Evolutionary conservation across 352 stramenopile genomes (phyloP).

Genomic region (Globisporangium carolinianum): DNA sequence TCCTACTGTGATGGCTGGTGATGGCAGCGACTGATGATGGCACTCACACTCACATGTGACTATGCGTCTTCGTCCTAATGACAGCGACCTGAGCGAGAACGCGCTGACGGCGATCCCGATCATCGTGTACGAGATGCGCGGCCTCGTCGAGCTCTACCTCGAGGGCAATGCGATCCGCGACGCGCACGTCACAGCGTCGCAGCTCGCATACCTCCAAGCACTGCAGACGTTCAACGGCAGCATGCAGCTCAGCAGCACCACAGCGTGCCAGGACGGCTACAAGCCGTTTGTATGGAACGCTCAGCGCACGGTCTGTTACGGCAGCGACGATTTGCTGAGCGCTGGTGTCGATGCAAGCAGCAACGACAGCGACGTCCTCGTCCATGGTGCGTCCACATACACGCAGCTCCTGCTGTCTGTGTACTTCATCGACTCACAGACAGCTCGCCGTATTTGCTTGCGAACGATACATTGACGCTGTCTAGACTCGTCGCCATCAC

Average conservation of each 20-base stretch:
- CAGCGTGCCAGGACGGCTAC: conserved; percentile 35
- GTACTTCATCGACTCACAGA: background rate
- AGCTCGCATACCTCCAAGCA: conserved; percentile 50
- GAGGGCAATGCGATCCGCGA: conserved; percentile 45
- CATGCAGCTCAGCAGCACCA: conserved; percentile 25
- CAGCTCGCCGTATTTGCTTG: too few species aligned
- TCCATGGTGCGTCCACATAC: background rate
- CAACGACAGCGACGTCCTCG: conserved; percentile 15
- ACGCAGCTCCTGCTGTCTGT: too few species aligned
- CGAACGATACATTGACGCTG: too few species aligned
- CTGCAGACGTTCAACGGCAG: conserved; percentile 41
- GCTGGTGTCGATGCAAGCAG: conserved; percentile 25
- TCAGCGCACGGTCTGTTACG: conserved; percentile 41
- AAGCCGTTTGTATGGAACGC: conserved; percentile 37
- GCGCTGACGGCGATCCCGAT: conserved; percentile 48
- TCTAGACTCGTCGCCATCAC: background rate
- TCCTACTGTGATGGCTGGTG: background rate
- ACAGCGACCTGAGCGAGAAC: conserved; percentile 65
- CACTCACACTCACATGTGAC: background rate
- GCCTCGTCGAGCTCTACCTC: conserved; percentile 44
- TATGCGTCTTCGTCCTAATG: conserved; percentile 2
- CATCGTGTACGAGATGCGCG: conserved; percentile 61
- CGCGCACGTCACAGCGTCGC: conserved; percentile 38
- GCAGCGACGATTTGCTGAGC: conserved; percentile 30
- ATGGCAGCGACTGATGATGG: too few species aligned